Percentiles rank a stretch among this genome's conserved stretches.
Conservation (phyloP, 306 rosid genomes). For the Clitoria ternatea region DNA sequence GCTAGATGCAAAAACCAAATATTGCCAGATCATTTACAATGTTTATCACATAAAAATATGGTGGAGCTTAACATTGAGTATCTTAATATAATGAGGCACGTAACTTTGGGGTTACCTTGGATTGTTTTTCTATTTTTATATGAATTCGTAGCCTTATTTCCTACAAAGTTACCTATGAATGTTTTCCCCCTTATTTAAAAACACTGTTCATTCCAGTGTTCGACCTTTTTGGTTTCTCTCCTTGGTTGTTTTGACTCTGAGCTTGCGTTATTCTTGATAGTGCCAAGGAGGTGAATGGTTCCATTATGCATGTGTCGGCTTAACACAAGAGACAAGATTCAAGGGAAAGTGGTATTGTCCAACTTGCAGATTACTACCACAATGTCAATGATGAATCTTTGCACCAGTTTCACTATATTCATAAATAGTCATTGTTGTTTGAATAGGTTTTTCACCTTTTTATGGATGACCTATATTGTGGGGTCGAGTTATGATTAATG, state of each 20-base stretch:
- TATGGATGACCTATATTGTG: conserved; percentile 18
- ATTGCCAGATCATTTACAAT: background rate
- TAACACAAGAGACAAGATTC: conserved; percentile 94
- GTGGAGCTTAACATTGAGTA: background rate
- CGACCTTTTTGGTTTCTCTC: background rate
- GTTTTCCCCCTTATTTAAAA: background rate
- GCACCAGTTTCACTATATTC: conserved; percentile 19
- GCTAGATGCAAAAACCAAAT: conserved; percentile 5
- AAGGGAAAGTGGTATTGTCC: conserved; percentile 99
- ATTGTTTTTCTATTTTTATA: background rate
- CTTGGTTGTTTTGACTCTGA: background rate
- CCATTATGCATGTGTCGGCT: conserved; percentile 94
- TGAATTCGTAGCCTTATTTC: conserved; percentile 6
- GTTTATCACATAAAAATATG: background rate
- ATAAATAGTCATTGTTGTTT: conserved; percentile 22
- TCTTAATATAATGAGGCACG: background rate
- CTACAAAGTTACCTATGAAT: background rate
- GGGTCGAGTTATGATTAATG: conserved; percentile 12
- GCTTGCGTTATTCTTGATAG: conserved; percentile 40
- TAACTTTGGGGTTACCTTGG: background rate
- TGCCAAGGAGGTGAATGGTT: conserved; percentile 99
- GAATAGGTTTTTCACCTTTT: conserved; percentile 12
- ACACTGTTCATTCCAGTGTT: background rate
- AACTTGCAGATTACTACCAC: conserved; percentile 68
- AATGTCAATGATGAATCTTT: conserved; percentile 37